phyloP scores from a whole-genome alignment of 805 yeast species.

The Yamadazyma akitaensis region DNA sequence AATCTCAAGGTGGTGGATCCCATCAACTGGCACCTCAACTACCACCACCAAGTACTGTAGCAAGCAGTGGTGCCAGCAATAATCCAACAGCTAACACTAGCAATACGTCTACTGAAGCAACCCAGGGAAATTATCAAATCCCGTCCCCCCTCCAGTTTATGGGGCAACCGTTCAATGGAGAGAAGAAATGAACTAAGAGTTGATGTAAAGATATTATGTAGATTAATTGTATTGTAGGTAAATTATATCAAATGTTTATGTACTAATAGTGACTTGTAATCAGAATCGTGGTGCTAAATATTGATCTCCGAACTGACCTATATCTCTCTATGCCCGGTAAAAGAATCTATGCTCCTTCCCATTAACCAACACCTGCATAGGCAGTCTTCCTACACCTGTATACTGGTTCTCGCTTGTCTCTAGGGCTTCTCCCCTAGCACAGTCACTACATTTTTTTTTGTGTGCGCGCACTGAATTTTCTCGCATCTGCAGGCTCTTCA shows the following conservation, averaged over 20 bases:
- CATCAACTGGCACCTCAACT: conserved; percentile 1
- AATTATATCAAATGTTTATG: background rate
- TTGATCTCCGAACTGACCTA: no score
- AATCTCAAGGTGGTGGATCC: no score
- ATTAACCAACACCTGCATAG: no score
- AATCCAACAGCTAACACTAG: background rate
- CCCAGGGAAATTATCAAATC: conserved; percentile 5
- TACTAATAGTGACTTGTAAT: background rate
- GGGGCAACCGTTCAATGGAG: conserved; percentile 28
- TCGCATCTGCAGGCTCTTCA: conserved; percentile 3
- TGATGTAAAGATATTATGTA: conserved; percentile 5
- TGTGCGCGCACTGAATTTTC: conserved; percentile 2
- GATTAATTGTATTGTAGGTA: background rate
- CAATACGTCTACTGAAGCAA: background rate
- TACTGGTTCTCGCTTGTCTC: background rate
- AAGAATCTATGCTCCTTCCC: no score
- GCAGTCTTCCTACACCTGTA: background rate
- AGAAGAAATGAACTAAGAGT: conserved; percentile 7
- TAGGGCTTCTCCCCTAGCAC: conserved; percentile 6
- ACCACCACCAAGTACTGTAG: conserved; percentile 5
- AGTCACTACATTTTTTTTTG: background rate
- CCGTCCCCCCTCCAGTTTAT: conserved; percentile 25
- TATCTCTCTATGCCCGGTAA: no score
- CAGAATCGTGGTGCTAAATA: no score
- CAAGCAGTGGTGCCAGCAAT: background rate